Evolutionary conservation across 306 rosid genomes (phyloP).

Genomic region (Prunus padus): DNA sequence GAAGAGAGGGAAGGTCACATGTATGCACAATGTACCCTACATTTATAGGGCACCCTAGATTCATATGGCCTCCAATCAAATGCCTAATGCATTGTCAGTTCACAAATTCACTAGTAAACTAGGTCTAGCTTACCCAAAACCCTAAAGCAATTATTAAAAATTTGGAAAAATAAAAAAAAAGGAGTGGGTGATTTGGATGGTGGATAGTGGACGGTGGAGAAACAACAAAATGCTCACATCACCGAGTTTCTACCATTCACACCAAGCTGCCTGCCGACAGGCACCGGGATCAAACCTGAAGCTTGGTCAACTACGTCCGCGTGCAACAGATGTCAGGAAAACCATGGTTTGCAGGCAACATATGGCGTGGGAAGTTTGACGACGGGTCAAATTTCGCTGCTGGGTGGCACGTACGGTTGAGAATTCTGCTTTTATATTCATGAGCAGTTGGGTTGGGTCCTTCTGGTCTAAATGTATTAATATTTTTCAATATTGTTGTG

Average conservation of each 20-base stretch:
- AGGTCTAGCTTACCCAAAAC: no score
- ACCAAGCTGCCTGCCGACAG: not conserved
- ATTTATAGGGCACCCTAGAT: not conserved
- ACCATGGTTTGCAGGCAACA: not conserved
- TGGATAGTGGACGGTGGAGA: constrained; percentile 1
- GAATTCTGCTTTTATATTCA: no score
- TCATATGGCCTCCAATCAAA: not conserved
- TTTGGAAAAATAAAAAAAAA: no score
- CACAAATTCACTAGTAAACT: not conserved
- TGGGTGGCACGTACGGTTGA: no score
- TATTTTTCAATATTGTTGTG: no score
- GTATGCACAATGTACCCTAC: not conserved
- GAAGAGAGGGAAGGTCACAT: not conserved
- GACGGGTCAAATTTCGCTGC: not conserved
- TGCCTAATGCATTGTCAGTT: constrained; percentile 1
- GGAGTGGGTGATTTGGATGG: not conserved
- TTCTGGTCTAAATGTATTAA: no score
- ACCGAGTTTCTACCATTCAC: not conserved
- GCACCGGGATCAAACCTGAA: not conserved
- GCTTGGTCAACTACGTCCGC: not conserved
- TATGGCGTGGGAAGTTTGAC: not conserved
- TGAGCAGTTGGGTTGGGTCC: not conserved
- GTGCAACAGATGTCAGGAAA: not conserved
- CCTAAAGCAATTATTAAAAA: no score
- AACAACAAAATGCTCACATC: not conserved